Evolutionary conservation across 2,329 filamentous ascomycete genomes (phyloP).

Genomic region (Aspergillus caelatus): DNA sequence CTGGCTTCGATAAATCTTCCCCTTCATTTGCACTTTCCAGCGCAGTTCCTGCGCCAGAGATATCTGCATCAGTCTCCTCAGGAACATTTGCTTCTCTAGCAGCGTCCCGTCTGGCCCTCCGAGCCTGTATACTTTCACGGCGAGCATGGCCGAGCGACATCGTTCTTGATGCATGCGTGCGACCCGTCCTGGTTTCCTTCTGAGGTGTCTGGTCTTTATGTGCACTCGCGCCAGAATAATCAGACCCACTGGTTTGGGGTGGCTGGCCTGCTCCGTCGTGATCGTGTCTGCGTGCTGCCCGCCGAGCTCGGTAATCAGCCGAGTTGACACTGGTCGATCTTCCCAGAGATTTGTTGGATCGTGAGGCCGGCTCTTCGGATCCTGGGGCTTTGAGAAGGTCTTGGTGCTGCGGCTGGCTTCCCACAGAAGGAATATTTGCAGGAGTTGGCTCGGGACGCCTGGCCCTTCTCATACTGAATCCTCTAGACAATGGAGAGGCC

Average conservation of each 20-base stretch:
- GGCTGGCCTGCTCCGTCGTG: constrained; percentile 65
- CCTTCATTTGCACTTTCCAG: constrained; percentile 57
- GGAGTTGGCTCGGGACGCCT: constrained; percentile 57
- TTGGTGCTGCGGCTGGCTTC: constrained; percentile 70
- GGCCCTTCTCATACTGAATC: constrained; percentile 77
- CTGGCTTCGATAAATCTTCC: constrained; percentile 81
- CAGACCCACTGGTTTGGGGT: constrained; percentile 76
- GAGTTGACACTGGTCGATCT: constrained; percentile 92
- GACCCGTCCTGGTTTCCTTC: constrained; percentile 59
- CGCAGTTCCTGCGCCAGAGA: constrained; percentile 59
- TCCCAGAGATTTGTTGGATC: constrained; percentile 71
- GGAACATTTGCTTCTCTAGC: constrained; percentile 75
- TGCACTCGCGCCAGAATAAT: constrained; percentile 61
- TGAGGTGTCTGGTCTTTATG: constrained; percentile 48
- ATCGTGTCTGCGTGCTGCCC: constrained; percentile 58
- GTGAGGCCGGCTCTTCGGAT: constrained; percentile 61
- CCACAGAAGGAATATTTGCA: constrained; percentile 60
- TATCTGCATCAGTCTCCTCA: constrained; percentile 86
- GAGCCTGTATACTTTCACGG: constrained; percentile 87
- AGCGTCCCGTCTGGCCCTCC: constrained; percentile 74
- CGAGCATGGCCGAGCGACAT: constrained; percentile 89
- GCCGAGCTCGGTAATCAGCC: constrained; percentile 71
- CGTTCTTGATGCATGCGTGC: constrained; percentile 70
- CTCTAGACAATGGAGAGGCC: constrained; percentile 71
- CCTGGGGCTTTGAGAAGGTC: constrained; percentile 76